A percentile compares a stretch with the other conserved stretches of the same genome.
phyloP scores from a whole-genome alignment of 257 asterid species.

The Solanum peruvianum region DNA sequence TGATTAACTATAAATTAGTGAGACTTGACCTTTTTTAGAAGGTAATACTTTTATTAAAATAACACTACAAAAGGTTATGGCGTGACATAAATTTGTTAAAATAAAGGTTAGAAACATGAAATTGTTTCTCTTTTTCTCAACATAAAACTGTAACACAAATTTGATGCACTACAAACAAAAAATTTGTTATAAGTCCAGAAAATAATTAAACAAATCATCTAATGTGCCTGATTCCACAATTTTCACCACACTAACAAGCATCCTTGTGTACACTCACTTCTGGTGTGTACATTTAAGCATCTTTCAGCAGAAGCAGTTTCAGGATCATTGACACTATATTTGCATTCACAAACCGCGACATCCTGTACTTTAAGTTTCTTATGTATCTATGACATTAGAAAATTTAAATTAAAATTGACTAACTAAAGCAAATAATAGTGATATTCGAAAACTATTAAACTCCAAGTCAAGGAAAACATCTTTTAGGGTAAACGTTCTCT shows the following conservation, averaged over 20 bases:
- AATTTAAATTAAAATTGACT: neutral
- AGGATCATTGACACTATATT: neutral
- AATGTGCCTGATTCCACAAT: neutral
- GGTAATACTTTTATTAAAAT: too few relatives aligned
- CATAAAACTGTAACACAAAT: neutral
- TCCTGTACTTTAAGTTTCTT: slow-evolving; percentile 69
- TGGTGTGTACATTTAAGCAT: neutral
- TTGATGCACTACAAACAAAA: neutral
- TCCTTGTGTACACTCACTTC: neutral
- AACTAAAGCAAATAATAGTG: neutral
- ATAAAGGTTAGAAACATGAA: too few relatives aligned
- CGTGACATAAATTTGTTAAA: too few relatives aligned
- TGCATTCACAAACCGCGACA: slow-evolving; percentile 57
- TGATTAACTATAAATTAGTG: too few relatives aligned
- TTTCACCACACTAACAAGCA: neutral
- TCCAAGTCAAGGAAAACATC: neutral
- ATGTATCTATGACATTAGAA: slow-evolving; percentile 19
- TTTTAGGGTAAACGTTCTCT: neutral
- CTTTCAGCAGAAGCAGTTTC: neutral
- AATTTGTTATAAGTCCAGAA: neutral
- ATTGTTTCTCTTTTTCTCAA: neutral
- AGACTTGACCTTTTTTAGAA: too few relatives aligned
- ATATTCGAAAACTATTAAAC: neutral
- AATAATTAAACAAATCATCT: neutral
- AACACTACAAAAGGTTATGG: too few relatives aligned